These are phyloP conservation scores for Apiotrichum mycotoxinovorans DNA, from an alignment of 1,284 basidiomycete species.

Conservation along the genomic window DNA sequence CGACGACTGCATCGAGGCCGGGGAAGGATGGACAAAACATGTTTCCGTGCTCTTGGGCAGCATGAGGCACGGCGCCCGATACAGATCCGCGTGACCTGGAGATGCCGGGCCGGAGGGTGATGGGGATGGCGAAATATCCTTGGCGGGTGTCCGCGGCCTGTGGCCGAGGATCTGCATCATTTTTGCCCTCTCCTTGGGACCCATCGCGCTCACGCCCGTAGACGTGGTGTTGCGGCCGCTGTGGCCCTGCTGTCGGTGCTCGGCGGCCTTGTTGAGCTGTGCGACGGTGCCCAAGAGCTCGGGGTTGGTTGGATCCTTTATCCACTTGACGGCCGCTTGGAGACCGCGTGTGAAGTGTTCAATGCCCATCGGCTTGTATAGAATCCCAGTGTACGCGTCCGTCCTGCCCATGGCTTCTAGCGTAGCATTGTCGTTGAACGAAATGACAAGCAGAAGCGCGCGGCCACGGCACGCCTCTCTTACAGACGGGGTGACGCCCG, in stretches of 20 bases:
- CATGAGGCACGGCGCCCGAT: no score
- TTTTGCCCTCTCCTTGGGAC: not conserved
- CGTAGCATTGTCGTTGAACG: slow-evolving; percentile 49
- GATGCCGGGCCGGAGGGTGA: no score
- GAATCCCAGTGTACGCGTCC: slow-evolving; percentile 71
- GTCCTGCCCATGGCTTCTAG: slow-evolving; percentile 47
- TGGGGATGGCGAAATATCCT: not conserved
- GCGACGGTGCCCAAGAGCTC: not conserved
- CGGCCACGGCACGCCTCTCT: slow-evolving; percentile 20
- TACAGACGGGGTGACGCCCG: slow-evolving; percentile 55
- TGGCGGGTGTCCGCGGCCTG: no score
- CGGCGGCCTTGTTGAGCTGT: not conserved
- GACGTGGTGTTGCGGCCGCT: not conserved
- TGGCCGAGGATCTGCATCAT: not conserved
- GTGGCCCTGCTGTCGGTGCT: not conserved
- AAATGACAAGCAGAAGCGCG: slow-evolving; percentile 29
- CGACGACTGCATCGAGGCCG: not conserved
- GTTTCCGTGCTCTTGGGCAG: no score
- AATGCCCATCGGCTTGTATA: slow-evolving; percentile 83
- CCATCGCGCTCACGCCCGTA: no score
- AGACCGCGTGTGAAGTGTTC: slow-evolving; percentile 66
- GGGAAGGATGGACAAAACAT: no score
- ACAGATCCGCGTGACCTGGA: no score
- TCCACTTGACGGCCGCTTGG: slow-evolving; percentile 28
- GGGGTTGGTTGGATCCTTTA: not conserved